Percentiles rank a stretch among this genome's conserved stretches.
Evolutionary conservation across 139 green algal species (phyloP).

Genomic region (Edaphochlamys debaryana): DNA sequence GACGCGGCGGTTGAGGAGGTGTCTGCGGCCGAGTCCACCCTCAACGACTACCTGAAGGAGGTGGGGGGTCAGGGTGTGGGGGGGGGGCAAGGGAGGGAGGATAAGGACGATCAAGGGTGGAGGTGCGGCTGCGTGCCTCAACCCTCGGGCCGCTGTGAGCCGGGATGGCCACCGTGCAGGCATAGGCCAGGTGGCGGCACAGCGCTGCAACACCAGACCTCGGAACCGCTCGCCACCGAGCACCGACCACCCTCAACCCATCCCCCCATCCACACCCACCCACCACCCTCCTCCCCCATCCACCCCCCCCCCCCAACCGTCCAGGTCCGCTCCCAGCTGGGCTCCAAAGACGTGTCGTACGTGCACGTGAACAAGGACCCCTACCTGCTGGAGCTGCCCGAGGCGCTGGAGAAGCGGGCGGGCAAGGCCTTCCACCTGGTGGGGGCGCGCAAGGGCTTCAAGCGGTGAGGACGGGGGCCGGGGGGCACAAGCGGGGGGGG

Average conservation of each 20-base stretch:
- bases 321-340: slow-evolving; percentile 45
- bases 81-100: neutral
- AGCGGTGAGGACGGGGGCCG: slow-evolving; percentile 64
- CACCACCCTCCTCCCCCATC: too few relatives aligned
- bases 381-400: slow-evolving; percentile 91
- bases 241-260: too few relatives aligned
- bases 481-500: too few relatives aligned
- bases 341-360: slow-evolving; percentile 63
- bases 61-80: slow-evolving; percentile 24
- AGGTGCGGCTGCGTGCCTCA: too few relatives aligned
- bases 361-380: slow-evolving; percentile 88
- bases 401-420: slow-evolving; percentile 53
- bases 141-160: too few relatives aligned
- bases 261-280: too few relatives aligned
- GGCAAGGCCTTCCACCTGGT: slow-evolving; percentile 65
- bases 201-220: too few relatives aligned
- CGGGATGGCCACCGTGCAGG: too few relatives aligned
- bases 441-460: slow-evolving; percentile 85
- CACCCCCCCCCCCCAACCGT: neutral
- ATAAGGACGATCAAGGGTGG: too few relatives aligned
- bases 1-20: slow-evolving; percentile 71
- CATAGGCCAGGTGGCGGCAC: too few relatives aligned
- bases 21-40: slow-evolving; percentile 57
- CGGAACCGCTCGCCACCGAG: too few relatives aligned
- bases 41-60: slow-evolving; percentile 74